Evolutionary conservation across 2,329 filamentous ascomycete species (phyloP).

Genomic region (Colletotrichum chrysophilum): DNA sequence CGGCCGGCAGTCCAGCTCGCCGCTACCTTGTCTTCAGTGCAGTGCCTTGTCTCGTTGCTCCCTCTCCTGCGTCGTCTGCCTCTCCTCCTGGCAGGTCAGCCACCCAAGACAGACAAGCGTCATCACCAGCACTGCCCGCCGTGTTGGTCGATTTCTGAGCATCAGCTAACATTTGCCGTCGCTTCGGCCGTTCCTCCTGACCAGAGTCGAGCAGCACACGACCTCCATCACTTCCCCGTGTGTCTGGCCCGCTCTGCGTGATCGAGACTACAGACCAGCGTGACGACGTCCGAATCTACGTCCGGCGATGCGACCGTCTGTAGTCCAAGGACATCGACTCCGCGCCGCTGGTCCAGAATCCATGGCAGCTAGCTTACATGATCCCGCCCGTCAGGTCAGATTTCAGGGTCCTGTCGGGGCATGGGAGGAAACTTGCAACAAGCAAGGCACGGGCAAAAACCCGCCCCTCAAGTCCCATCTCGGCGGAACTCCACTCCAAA

Average conservation of each 20-base stretch:
- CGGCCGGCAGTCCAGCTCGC: slow-evolving; percentile 11
- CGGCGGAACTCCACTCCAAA: slow-evolving; percentile 14
- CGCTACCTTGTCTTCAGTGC: not conserved
- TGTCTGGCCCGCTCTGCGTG: not conserved
- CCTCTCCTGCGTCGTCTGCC: not conserved
- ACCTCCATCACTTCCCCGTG: not conserved
- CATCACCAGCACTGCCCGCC: not conserved
- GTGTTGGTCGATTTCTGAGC: not conserved
- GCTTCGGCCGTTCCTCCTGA: not conserved
- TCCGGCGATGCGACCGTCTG: not conserved
- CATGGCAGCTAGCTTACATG: not conserved
- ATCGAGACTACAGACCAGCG: not conserved
- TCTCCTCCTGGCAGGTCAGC: not conserved
- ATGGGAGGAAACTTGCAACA: slow-evolving; percentile 17
- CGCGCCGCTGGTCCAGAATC: slow-evolving; percentile 1
- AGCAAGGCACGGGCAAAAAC: slow-evolving; percentile 17
- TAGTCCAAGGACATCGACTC: not conserved
- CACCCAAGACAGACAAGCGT: not conserved
- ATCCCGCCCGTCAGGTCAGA: slow-evolving; percentile 11
- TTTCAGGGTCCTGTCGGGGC: slow-evolving; percentile 20
- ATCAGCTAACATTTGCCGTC: not conserved
- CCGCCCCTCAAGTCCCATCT: slow-evolving; percentile 14
- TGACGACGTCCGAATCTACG: not conserved
- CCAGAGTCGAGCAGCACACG: not conserved
- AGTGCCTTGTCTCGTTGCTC: not conserved